Evolutionary conservation across 2,329 filamentous ascomycete species (phyloP).

Genomic region (Paracoccidioides lutzii): DNA sequence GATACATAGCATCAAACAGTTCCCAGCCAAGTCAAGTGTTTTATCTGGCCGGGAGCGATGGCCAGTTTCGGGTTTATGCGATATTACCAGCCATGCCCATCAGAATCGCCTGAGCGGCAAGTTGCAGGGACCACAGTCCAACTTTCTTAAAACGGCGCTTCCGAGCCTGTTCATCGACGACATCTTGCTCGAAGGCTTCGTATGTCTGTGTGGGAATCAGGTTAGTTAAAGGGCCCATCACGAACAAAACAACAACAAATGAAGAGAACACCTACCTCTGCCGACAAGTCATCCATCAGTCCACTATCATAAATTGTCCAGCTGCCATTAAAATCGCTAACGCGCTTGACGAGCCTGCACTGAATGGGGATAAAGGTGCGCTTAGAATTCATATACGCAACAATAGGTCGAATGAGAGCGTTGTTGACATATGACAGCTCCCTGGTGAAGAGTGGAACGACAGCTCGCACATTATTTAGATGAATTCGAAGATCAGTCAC

Average conservation of each 20-base stretch:
- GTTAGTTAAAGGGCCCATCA: not conserved
- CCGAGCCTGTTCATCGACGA: conserved; percentile 76
- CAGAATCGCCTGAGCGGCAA: conserved; percentile 86
- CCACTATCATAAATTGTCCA: conserved; percentile 94
- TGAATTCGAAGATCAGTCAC: conserved; percentile 93
- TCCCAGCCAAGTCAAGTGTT: not conserved
- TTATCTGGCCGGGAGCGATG: not conserved
- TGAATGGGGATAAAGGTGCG: conserved; percentile 91
- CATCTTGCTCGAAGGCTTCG: conserved; percentile 80
- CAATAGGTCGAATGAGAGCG: conserved; percentile 85
- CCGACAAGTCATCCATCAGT: conserved; percentile 82
- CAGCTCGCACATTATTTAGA: conserved; percentile 85
- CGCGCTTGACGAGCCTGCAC: conserved; percentile 83
- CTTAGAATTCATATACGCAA: conserved; percentile 94
- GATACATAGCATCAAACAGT: not conserved
- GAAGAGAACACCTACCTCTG: conserved; percentile 45
- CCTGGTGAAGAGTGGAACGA: conserved; percentile 81
- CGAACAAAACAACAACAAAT: not conserved
- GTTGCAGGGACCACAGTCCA: conserved; percentile 85
- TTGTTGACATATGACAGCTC: conserved; percentile 94
- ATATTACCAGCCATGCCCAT: conserved; percentile 75
- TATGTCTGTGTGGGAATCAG: conserved; percentile 49
- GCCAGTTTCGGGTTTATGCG: conserved; percentile 1
- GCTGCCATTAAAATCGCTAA: conserved; percentile 80
- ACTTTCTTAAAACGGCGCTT: conserved; percentile 86